Base-by-base conservation (phyloP, 345 rosid species). In the Eucalyptus sp. region DNA sequence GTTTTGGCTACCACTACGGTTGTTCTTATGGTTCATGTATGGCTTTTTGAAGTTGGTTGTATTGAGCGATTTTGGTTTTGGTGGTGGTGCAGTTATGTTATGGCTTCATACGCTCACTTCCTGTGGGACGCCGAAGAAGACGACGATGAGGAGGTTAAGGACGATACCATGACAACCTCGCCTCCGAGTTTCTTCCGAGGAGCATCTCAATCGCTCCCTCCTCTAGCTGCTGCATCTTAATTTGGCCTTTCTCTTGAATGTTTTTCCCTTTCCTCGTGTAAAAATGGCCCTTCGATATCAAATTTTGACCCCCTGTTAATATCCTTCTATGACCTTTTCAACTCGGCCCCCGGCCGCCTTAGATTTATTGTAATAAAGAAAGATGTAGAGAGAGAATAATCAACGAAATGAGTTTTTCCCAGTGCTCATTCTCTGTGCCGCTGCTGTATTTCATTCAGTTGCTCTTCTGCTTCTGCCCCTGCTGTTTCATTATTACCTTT, bases 111-210 rank as follows among this genome's bases (percentile, higher is more conserved):
- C 92, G 98, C 98, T 16, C 91, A 94, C 71, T 97, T 96, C 90
- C 97, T 97, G 22, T 97, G 99, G 99, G 98, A 97, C 44, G 92
- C 97, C 49, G 98, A 96, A 79, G 98, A 96, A 48, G 97, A 94
- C 17, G 91, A 50, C n/a, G 51, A 56, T 16, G 91, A 62, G 33
- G 91, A 90, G 62, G 93, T 86, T n/a, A 80, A 87, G 92, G 58
- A 50, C 49, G n/a, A 13, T 79, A 50, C 37, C 71, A 86, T 85
- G 85, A 91, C 89, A 31, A 51, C 90, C 54, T 43, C 93, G 24
- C 88, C 80, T 4, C 89, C 89, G 83, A 88, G 88, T 89, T 90
- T 91, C 88, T 90, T 94, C 84, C 87, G 87, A 11, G 98, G 94
- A 90, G 88, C 89, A 44, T 86, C 89, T 87, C 86, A 91, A 43